Evolutionary conservation across 176 grass and related monocot genomes (phyloP).

Genomic region (Areca catechu): DNA sequence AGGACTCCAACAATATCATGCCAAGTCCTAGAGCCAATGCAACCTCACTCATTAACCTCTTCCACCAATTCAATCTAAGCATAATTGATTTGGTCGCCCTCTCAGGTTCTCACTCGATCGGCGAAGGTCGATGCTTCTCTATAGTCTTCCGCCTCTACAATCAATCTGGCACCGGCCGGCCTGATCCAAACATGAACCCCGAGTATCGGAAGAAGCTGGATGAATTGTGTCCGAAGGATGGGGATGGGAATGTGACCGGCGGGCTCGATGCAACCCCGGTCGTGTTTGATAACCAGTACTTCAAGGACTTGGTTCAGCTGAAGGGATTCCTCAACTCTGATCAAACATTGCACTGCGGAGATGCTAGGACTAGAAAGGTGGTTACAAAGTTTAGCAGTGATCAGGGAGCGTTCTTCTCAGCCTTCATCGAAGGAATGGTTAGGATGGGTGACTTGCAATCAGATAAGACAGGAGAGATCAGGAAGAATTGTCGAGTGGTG

Average conservation of each 20-base stretch:
- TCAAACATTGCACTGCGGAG: conserved; percentile 81
- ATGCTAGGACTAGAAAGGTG: conserved; percentile 24
- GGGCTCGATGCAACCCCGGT: conserved; percentile 68
- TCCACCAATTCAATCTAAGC: conserved; percentile 54
- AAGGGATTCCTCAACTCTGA: conserved; percentile 90
- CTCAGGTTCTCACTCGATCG: conserved; percentile 85
- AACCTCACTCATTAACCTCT: conserved; percentile 52
- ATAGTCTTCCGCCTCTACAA: conserved; percentile 95
- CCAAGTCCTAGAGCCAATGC: conserved; percentile 80
- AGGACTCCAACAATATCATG: conserved; percentile 79
- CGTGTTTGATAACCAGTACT: conserved; percentile 88
- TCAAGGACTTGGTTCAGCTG: conserved; percentile 70
- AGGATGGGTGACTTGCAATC: conserved; percentile 85
- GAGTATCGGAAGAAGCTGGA: conserved; percentile 37
- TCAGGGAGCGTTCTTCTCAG: conserved; percentile 65
- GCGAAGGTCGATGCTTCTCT: conserved; percentile 87
- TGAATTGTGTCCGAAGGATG: conserved; percentile 43
- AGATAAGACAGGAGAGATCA: conserved; percentile 58
- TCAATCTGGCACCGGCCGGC: conserved; percentile 66
- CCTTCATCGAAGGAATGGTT: conserved; percentile 75
- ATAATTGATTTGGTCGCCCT: conserved; percentile 72
- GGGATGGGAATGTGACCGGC: conserved; percentile 54
- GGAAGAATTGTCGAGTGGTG: conserved; percentile 61
- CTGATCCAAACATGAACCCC: conserved; percentile 86
- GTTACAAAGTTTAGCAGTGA: conserved; percentile 40